Percentiles rank a stretch among this genome's conserved stretches.
phyloP scores from a whole-genome alignment of 2,329 filamentous ascomycete species.

The Pseudohalonectria lignicola region DNA sequence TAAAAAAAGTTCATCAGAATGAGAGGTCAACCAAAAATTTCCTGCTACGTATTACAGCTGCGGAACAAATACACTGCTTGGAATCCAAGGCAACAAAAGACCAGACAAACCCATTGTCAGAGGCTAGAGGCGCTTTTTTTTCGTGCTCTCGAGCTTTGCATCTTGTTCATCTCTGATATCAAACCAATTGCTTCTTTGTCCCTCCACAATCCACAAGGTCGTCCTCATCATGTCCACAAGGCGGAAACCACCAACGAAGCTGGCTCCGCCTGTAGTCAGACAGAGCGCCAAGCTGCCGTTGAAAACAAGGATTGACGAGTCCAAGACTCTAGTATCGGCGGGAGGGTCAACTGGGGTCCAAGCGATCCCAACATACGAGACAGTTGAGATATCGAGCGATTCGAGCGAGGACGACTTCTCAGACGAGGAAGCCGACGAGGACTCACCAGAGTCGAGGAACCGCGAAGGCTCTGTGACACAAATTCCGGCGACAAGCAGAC shows the following conservation, averaged over 20 bases:
- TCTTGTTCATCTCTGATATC: too few relatives aligned
- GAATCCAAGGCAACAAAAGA: too few relatives aligned
- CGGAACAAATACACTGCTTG: slow-evolving; percentile 1
- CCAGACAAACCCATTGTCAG: not conserved
- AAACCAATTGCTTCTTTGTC: too few relatives aligned
- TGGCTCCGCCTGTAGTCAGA: slow-evolving; percentile 44
- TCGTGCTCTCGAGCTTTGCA: not conserved
- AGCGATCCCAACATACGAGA: slow-evolving; percentile 17
- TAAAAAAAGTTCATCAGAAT: slow-evolving; percentile 8
- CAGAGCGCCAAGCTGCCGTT: slow-evolving; percentile 37
- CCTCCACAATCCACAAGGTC: too few relatives aligned
- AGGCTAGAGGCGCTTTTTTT: slow-evolving; percentile 1
- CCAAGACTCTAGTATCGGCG: slow-evolving; percentile 40
- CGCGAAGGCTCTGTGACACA: slow-evolving; percentile 5
- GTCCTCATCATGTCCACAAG: slow-evolving; percentile 47
- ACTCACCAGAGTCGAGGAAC: too few relatives aligned
- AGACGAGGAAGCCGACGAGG: slow-evolving; percentile 20
- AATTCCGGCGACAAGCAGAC: not conserved
- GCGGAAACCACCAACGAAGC: slow-evolving; percentile 45
- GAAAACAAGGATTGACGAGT: slow-evolving; percentile 45
- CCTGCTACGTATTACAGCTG: not conserved
- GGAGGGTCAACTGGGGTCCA: slow-evolving; percentile 14
- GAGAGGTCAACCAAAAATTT: not conserved
- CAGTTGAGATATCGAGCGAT: slow-evolving; percentile 49
- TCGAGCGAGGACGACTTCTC: slow-evolving; percentile 33